These are phyloP conservation scores for Gaertneriomyces semiglobifer DNA, from an alignment of 192 early-diverging fungal genomes.

Conservation along the genomic window DNA sequence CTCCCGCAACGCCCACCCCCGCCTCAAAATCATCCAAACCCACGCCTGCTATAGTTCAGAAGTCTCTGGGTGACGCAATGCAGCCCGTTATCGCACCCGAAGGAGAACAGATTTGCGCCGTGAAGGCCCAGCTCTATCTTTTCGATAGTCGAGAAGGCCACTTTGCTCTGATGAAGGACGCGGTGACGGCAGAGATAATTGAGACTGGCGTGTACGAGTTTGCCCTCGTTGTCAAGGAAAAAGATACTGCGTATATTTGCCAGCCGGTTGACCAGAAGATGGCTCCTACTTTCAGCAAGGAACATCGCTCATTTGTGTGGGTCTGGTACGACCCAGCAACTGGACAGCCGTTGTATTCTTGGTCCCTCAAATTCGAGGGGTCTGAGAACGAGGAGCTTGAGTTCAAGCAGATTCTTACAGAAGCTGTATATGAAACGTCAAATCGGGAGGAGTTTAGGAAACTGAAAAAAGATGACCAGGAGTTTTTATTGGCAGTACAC, in stretches of 20 bases:
- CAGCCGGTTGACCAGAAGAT: constrained; percentile 69
- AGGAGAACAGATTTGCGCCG: constrained; percentile 48
- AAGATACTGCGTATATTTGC: constrained; percentile 44
- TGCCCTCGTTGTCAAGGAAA: constrained; percentile 29
- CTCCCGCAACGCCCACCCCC: constrained; percentile 8
- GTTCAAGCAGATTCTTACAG: constrained; percentile 66
- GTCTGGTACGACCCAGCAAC: constrained; percentile 60
- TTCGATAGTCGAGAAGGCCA: constrained; percentile 54
- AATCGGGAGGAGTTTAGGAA: constrained; percentile 65
- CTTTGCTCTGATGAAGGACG: constrained; percentile 25
- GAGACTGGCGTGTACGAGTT: constrained; percentile 30
- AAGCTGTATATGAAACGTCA: constrained; percentile 72
- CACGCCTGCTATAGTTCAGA: background rate
- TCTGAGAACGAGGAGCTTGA: constrained; percentile 39
- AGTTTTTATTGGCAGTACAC: constrained; percentile 71
- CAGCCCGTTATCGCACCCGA: constrained; percentile 23
- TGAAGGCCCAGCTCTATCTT: constrained; percentile 59
- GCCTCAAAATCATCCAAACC: constrained; percentile 9
- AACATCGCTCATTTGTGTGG: constrained; percentile 76
- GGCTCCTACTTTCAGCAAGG: constrained; percentile 72
- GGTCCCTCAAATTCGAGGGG: constrained; percentile 62
- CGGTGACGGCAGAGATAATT: constrained; percentile 28
- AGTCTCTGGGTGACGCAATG: background rate
- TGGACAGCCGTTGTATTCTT: constrained; percentile 61
- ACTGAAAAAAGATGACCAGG: constrained; percentile 63